A percentile compares a stretch with the other conserved stretches of the same genome.
phyloP scores from a whole-genome alignment of 2,329 filamentous ascomycete species.

The Zymoseptoria ardabiliae region DNA sequence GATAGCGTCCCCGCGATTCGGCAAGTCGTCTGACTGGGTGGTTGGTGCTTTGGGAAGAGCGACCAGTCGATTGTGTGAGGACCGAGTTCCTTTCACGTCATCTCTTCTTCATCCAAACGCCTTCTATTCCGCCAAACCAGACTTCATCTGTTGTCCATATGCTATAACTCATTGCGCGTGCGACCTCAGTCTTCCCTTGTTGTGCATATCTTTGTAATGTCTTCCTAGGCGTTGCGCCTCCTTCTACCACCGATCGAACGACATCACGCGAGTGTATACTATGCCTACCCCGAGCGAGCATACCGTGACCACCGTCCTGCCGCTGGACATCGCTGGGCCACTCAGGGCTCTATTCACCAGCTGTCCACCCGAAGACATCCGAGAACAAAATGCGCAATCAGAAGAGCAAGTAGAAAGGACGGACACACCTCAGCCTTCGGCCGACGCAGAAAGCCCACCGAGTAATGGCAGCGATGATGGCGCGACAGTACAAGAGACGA shows the following conservation, averaged over 20 bases:
- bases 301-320: constrained; percentile 1
- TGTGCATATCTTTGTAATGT: constrained; percentile 14
- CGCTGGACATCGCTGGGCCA: constrained; percentile 3
- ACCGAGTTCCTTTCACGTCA: not conserved
- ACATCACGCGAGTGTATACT: constrained; percentile 19
- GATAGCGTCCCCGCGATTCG: not conserved
- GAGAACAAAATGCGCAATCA: constrained; percentile 18
- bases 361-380: constrained; percentile 34
- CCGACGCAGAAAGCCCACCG: not conserved
- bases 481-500: not conserved
- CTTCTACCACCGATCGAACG: constrained; percentile 4
- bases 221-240: constrained; percentile 4
- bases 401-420: constrained; percentile 24
- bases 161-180: constrained; percentile 2
- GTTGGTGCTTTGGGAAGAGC: not conserved
- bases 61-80: not conserved
- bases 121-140: not conserved
- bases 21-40: not conserved
- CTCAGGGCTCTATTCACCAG: constrained; percentile 25
- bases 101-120: not conserved
- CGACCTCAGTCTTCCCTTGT: constrained; percentile 3
- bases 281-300: constrained; percentile 21
- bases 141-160: not conserved
- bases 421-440: constrained; percentile 6
- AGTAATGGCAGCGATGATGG: not conserved